These are phyloP conservation scores for Alternaria solani DNA, from an alignment of 2,329 filamentous ascomycete genomes.

Conservation along the genomic window DNA sequence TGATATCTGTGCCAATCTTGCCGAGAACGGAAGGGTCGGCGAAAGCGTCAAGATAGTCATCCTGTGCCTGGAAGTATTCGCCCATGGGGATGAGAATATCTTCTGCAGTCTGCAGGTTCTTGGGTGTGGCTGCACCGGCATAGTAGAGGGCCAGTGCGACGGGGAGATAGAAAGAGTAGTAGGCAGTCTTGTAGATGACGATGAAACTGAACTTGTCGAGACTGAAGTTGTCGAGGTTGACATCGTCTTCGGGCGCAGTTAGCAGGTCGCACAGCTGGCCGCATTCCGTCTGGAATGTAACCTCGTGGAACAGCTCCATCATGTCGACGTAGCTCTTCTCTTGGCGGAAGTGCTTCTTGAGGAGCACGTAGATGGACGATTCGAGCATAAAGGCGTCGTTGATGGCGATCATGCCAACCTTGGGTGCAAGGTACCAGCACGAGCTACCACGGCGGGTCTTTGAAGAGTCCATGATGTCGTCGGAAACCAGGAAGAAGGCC, in stretches of 20 bases:
- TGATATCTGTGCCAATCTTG: constrained; percentile 98
- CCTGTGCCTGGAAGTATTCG: constrained; percentile 99
- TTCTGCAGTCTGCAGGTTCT: constrained; percentile 88
- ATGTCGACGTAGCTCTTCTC: constrained; percentile 91
- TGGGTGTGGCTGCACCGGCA: constrained; percentile 81
- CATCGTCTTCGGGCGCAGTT: constrained; percentile 91
- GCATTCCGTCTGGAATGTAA: constrained; percentile 91
- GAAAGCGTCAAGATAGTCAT: constrained; percentile 99
- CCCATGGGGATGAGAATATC: constrained; percentile 96
- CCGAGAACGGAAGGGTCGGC: constrained; percentile 91
- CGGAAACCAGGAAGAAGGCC: constrained; percentile 97
- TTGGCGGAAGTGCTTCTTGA: constrained; percentile 91
- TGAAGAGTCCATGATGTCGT: constrained; percentile 98
- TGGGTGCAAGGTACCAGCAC: constrained; percentile 93
- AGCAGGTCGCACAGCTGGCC: constrained; percentile 94
- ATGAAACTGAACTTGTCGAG: constrained; percentile 97
- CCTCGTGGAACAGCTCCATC: constrained; percentile 95
- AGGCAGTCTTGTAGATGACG: constrained; percentile 99
- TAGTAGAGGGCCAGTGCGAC: constrained; percentile 90
- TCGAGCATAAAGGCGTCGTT: constrained; percentile 99
- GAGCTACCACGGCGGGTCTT: constrained; percentile 93
- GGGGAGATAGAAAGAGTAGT: constrained; percentile 98
- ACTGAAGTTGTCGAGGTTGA: constrained; percentile 94
- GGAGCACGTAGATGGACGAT: constrained; percentile 83
- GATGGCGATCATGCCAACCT: constrained; percentile 95